Conservation (phyloP, 176 grass and related monocot genomes). For the Lolium multiflorum region DNA sequence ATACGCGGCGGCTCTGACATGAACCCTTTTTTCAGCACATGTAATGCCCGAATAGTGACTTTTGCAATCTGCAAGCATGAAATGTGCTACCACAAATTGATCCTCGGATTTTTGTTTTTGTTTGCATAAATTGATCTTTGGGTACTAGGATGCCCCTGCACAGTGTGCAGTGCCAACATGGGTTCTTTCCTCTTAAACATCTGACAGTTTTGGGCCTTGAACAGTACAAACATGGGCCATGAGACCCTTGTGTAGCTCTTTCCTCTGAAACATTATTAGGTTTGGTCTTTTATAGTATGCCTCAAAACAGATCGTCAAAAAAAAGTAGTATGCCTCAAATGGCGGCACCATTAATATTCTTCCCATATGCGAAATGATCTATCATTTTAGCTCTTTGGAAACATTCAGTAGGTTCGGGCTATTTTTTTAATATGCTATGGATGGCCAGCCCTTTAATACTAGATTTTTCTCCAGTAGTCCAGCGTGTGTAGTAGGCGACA, state of each 20-base stretch:
- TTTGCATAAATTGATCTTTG: background rate
- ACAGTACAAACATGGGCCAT: background rate
- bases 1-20: background rate
- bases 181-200: background rate
- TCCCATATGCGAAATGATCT: background rate
- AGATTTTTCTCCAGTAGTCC: background rate
- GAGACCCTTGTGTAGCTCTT: background rate
- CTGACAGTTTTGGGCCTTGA: background rate
- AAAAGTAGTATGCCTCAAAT: too few species aligned
- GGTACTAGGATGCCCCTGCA: background rate
- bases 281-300: background rate
- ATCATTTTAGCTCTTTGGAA: too few species aligned
- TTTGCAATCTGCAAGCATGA: background rate
- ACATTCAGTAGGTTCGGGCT: too few species aligned
- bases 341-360: too few species aligned
- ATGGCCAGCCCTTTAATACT: too few species aligned
- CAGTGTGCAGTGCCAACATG: background rate
- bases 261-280: background rate
- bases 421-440: too few species aligned
- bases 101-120: background rate
- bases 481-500: too few species aligned
- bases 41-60: background rate
- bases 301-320: background rate
- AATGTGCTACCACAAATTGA: background rate
- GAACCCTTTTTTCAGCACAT: background rate